A percentile compares a stretch with the other conserved stretches of the same genome.
Conservation (phyloP, 2,329 filamentous ascomycete genomes). For the Akanthomyces muscarius region DNA sequence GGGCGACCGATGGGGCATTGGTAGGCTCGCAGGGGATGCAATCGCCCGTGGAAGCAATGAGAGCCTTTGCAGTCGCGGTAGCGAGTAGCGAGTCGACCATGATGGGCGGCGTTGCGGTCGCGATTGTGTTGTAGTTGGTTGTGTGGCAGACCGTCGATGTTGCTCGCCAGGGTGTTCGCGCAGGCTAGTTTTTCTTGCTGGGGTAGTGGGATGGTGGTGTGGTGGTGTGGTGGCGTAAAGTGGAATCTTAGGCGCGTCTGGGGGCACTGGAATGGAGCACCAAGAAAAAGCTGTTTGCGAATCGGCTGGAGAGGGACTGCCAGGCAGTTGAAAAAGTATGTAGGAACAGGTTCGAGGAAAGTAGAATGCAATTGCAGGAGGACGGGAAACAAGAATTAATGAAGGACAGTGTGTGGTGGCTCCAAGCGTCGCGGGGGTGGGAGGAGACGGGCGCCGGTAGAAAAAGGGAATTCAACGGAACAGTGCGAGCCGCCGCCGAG, state of each 20-base stretch:
- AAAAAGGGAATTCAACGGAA: conserved; percentile 14
- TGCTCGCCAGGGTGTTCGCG: neutral
- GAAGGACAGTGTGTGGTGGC: conserved; percentile 2
- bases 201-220: conserved; percentile 11
- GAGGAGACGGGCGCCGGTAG: conserved; percentile 7
- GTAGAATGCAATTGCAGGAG: neutral
- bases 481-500: conserved; percentile 17
- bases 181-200: conserved; percentile 5
- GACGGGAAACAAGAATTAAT: neutral
- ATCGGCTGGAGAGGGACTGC: neutral
- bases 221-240: conserved; percentile 13
- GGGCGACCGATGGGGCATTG: conserved; percentile 46
- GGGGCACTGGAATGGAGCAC: neutral
- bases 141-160: neutral
- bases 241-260: conserved; percentile 14
- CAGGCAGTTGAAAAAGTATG: neutral
- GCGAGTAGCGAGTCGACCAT: conserved; percentile 29
- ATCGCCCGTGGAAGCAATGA: conserved; percentile 37
- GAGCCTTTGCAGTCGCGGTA: conserved; percentile 33
- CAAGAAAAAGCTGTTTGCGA: conserved; percentile 1
- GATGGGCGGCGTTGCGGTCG: conserved; percentile 18
- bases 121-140: neutral
- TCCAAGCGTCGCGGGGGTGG: conserved; percentile 2
- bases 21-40: conserved; percentile 44
- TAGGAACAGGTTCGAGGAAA: neutral